A percentile compares a stretch with the other conserved stretches of the same genome.
Evolutionary conservation across 805 yeast species (phyloP).

Genomic region (Barnettozyma sp.): DNA sequence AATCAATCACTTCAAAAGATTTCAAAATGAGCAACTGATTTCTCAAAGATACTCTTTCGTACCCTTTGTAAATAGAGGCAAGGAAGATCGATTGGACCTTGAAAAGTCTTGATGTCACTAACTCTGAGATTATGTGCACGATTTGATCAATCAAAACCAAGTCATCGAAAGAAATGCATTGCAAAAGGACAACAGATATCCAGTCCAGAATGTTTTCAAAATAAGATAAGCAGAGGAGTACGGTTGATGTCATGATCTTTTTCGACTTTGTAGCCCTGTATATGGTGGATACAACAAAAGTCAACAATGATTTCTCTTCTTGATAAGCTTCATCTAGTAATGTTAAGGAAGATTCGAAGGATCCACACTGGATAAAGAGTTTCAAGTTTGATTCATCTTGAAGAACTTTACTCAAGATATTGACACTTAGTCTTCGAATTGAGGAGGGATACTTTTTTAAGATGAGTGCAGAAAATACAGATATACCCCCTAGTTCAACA

Average conservation of each 20-base stretch:
- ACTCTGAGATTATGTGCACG: conserved; percentile 26
- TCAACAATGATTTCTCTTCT: conserved; percentile 31
- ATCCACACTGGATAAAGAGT: conserved; percentile 41
- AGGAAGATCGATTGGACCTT: conserved; percentile 37
- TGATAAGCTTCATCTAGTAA: conserved; percentile 41
- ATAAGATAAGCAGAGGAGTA: conserved; percentile 36
- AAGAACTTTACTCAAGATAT: conserved; percentile 15
- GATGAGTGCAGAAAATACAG: conserved; percentile 9
- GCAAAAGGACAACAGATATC: conserved; percentile 35
- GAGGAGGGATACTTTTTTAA: conserved; percentile 1
- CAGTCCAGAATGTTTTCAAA: conserved; percentile 31
- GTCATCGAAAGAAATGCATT: conserved; percentile 13
- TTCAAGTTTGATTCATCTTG: conserved; percentile 30
- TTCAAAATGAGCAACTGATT: conserved; percentile 35
- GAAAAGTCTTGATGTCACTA: conserved; percentile 34
- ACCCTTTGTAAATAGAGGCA: conserved; percentile 37
- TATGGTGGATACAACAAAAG: conserved; percentile 33
- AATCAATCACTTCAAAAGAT: conserved; percentile 25
- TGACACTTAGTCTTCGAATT: conserved; percentile 5
- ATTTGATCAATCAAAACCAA: conserved; percentile 25
- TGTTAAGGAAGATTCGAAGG: conserved; percentile 33
- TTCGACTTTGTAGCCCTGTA: conserved; percentile 28
- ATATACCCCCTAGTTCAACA: conserved; percentile 19
- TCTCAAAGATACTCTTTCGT: conserved; percentile 26
- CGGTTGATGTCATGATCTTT: conserved; percentile 17